Base-by-base conservation (phyloP, 2,329 filamentous ascomycete species). In the Periglandula ipomoeae region DNA sequence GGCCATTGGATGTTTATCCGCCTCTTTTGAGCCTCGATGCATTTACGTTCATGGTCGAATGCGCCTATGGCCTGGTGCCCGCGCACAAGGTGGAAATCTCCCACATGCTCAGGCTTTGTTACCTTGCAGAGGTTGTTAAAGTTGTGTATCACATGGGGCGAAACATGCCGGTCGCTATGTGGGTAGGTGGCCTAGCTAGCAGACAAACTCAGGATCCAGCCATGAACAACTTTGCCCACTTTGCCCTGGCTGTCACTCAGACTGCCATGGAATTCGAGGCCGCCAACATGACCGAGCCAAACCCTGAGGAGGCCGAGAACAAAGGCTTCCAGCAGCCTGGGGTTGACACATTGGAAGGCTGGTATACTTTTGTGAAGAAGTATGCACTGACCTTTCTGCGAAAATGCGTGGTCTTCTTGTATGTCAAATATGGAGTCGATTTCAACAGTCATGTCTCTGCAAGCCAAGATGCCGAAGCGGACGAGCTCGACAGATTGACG, bases 371-470 rank as follows among this genome's bases (percentile, higher is more conserved):
- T 56, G 76, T 88, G 22, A 81, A 83, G 53, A 89, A 85, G 59
- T 98, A 97, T 60, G 89, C 89, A 4, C 74, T 96, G n/a, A 76
- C 82, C 0, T 98, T 96, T 70, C 72, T 98, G 35, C 85, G 93
- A 51, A 98, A 98, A 69, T 76, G 78, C 7, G 77, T 82, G 40
- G 79, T 98, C 43, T 79, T 97, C 34, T 79, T 97, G 54, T 84
- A 97, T 63, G 84, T 94, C 52, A 85, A 88, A 57, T 89, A 87
- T 61, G 91, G 91, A 17, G 81, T 97, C 45, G 87, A 95, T 56
- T 90, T 97, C 59, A 86, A 86, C 39, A 82, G 76, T 59, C 78
- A 85, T 50, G 71, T 83, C 27, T 76, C 83, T 46, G 71, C 75
- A 4, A 73, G 76, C 40, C 73, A 82, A 0, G 81, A 86, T 52